Percentiles rank a stretch among this genome's conserved stretches.
These are phyloP conservation scores for Mesostigma viride DNA, from an alignment of 139 green algal genomes.

Conservation along the genomic window DNA sequence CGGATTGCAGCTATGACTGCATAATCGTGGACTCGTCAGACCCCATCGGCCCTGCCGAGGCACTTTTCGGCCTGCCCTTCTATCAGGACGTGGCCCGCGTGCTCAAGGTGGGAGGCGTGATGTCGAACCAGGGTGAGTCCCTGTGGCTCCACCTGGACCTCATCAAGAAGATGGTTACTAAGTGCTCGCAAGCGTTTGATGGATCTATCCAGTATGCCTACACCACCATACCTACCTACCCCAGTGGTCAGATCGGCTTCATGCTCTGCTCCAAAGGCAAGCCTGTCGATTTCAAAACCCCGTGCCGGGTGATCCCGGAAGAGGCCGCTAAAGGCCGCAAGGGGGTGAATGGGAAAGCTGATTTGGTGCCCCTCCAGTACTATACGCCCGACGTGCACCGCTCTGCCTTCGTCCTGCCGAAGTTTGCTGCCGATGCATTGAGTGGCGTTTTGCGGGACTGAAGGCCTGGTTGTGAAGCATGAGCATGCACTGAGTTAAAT, in stretches of 20 bases:
- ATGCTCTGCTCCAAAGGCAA: slow-evolving; percentile 75
- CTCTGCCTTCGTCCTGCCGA: slow-evolving; percentile 76
- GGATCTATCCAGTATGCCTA: slow-evolving; percentile 79
- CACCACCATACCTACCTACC: slow-evolving; percentile 92
- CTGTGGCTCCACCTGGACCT: slow-evolving; percentile 85
- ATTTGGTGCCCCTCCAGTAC: slow-evolving; percentile 63
- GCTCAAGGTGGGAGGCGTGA: slow-evolving; percentile 67
- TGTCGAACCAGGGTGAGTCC: slow-evolving; percentile 81
- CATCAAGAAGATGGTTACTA: slow-evolving; percentile 73
- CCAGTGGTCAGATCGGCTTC: slow-evolving; percentile 78
- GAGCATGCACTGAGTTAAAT: no score
- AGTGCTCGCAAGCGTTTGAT: slow-evolving; percentile 76
- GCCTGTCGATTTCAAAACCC: slow-evolving; percentile 8
- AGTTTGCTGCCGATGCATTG: slow-evolving; percentile 61
- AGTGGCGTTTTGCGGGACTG: no score
- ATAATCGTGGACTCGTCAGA: slow-evolving; percentile 95
- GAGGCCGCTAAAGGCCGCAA: not conserved
- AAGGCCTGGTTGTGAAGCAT: no score
- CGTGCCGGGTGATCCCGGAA: not conserved
- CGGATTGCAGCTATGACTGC: slow-evolving; percentile 65
- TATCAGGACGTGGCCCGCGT: slow-evolving; percentile 79
- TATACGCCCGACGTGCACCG: slow-evolving; percentile 72
- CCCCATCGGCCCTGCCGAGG: slow-evolving; percentile 83
- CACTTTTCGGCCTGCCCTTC: slow-evolving; percentile 65
- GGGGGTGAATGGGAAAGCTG: slow-evolving; percentile 8